Evolutionary conservation across 306 rosid species (phyloP), one percentile per base, ranked within the genome.

Genomic region (Sicyos edulis): DNA sequence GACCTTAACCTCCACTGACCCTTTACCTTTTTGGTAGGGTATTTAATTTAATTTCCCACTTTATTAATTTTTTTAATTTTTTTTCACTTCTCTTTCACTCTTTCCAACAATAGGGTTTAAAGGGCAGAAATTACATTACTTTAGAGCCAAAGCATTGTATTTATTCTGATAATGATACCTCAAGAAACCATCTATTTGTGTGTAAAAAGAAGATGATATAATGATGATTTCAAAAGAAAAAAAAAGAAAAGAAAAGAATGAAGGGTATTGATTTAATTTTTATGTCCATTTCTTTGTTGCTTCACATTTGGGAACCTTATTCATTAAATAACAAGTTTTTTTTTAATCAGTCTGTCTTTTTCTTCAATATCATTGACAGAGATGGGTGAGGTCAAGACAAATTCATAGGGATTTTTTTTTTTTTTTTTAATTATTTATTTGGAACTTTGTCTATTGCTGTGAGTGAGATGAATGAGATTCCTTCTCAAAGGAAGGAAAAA

Each of bases 301-400:
- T 62, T 62, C 70, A 63, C 51, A 37, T 63, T 37, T 63, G 16
- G 51, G 70, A 63, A 63, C 70, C 70, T 40, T 60, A 60, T 60
- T 60, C 47, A 60, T 60, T 32, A 15, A 60, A 60, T 60, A 32
- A 60, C 67, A 29, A 60, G 22, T 34, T 29, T 32, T 32, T 32
- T 59, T 6, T 59, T 7, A 2, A 6, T 16, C 10, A 29, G 32
- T 29, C 32, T 29, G 32, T 29, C 32, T 29, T 4, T 29, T 29
- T 29, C 32, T 29, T 29, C 32, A 29, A 29, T 29, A 29, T 4
- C 32, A 29, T 29, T 29, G 32, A 29, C 32, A 29, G 32, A 29
- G 1, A 29, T 29, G 4, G 32, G 32, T 29, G 32, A 29, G 32
- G 32, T 29, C 32, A 29, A 29, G 32, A 29, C 32, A 29, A 29